These are phyloP conservation scores for Trifolium dubium DNA, from an alignment of 306 rosid genomes.

Conservation along the genomic window DNA sequence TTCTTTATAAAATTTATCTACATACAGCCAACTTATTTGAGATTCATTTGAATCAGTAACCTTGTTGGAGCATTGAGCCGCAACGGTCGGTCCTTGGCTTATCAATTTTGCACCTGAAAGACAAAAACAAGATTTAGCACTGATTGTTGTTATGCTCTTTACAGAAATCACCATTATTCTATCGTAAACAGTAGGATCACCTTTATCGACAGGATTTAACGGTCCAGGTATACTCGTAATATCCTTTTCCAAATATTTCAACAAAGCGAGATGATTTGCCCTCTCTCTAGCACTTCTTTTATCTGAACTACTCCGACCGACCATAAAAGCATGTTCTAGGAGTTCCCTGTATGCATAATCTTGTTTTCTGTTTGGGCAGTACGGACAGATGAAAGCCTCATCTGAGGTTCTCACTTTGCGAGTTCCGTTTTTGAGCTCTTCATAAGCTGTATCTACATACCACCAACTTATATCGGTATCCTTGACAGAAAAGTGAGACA, in stretches of 20 bases:
- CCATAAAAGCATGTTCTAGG: conserved; percentile 92
- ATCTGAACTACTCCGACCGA: conserved; percentile 80
- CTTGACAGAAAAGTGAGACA: conserved; percentile 53
- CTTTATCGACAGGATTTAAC: conserved; percentile 53
- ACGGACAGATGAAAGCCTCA: conserved; percentile 76
- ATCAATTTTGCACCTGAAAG: conserved; percentile 47
- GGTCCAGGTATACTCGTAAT: conserved; percentile 50
- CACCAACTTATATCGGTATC: conserved; percentile 67
- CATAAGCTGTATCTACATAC: conserved; percentile 64
- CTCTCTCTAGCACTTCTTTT: conserved; percentile 79
- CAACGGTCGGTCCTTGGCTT: conserved; percentile 49
- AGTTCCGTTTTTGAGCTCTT: conserved; percentile 71
- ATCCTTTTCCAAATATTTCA: conserved; percentile 78
- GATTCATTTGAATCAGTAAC: conserved; percentile 63
- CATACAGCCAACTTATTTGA: conserved; percentile 63
- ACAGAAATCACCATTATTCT: conserved; percentile 7
- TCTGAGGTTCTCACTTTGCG: conserved; percentile 61
- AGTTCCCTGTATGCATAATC: conserved; percentile 70
- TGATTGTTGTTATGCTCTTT: conserved; percentile 5
- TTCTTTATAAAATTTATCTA: conserved; percentile 60
- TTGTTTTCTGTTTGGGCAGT: conserved; percentile 70
- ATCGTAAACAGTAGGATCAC: conserved; percentile 47
- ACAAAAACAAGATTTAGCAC: conserved; percentile 25
- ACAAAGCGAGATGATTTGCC: conserved; percentile 85
- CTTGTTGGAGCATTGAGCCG: conserved; percentile 53